Evolutionary conservation across 768 basidiomycete genomes (phyloP).

Genomic region (Pleurotus eryngii): DNA sequence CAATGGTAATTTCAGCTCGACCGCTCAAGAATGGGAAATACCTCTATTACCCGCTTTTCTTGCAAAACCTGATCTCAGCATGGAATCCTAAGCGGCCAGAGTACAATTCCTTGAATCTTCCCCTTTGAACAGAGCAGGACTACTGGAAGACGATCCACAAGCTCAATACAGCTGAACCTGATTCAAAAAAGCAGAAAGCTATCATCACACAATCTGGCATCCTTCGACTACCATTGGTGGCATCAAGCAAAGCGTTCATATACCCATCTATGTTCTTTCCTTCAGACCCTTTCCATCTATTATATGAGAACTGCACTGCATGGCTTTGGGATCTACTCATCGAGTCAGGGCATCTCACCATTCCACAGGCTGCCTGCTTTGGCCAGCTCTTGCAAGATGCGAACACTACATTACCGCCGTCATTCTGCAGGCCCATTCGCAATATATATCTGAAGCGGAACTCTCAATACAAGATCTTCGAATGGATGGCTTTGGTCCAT

Average conservation of each 20-base stretch:
- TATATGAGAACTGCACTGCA: slow-evolving; percentile 29
- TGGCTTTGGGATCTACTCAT: slow-evolving; percentile 23
- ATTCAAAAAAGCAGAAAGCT: slow-evolving; percentile 3
- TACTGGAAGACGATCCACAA: slow-evolving; percentile 22
- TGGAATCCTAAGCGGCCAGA: slow-evolving; percentile 18
- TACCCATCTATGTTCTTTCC: slow-evolving; percentile 31
- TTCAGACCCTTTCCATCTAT: slow-evolving; percentile 32
- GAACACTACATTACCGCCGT: slow-evolving; percentile 26
- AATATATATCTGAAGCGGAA: slow-evolving; percentile 28
- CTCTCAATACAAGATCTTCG: slow-evolving; percentile 33
- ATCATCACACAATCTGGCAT: slow-evolving; percentile 24
- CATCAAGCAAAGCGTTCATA: slow-evolving; percentile 24
- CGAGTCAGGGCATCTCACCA: neutral
- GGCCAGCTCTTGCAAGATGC: slow-evolving; percentile 18
- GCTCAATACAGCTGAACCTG: slow-evolving; percentile 13
- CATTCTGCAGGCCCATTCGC: slow-evolving; percentile 27
- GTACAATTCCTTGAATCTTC: slow-evolving; percentile 21
- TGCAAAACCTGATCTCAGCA: slow-evolving; percentile 7
- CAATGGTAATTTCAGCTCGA: slow-evolving; percentile 21
- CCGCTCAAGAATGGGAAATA: slow-evolving; percentile 17
- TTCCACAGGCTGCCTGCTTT: slow-evolving; percentile 14
- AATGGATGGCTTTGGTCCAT: slow-evolving; percentile 33
- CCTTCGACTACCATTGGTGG: slow-evolving; percentile 22
- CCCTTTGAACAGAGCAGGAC: slow-evolving; percentile 17
- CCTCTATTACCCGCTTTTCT: slow-evolving; percentile 28